phyloP scores from a whole-genome alignment of 2,329 filamentous ascomycete genomes.

The Verticillium zaregamsianum region DNA sequence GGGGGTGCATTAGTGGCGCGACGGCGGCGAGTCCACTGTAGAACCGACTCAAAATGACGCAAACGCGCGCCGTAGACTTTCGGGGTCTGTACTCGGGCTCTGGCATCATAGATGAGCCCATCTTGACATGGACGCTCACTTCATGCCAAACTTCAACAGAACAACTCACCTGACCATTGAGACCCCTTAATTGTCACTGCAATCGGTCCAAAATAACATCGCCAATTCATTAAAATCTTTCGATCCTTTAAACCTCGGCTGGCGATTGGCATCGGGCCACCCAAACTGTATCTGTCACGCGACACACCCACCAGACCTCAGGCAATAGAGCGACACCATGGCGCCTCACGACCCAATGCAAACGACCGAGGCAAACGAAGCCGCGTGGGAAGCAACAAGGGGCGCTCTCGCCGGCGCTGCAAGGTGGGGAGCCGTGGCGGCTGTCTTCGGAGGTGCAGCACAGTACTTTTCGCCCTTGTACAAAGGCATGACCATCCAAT shows the following conservation, averaged over 20 bases:
- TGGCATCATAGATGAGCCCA: constrained; percentile 3
- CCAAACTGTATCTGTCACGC: neutral
- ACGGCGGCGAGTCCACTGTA: neutral
- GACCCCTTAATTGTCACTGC: neutral
- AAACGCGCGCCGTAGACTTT: neutral
- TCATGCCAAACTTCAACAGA: neutral
- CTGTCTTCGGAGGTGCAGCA: constrained; percentile 57
- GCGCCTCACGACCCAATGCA: constrained; percentile 53
- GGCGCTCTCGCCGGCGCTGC: constrained; percentile 64
- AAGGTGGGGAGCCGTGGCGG: constrained; percentile 69
- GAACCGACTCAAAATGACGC: neutral
- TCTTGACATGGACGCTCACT: neutral
- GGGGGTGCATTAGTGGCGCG: neutral
- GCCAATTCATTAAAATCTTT: too few relatives aligned
- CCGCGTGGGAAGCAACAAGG: constrained; percentile 66
- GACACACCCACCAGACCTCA: neutral
- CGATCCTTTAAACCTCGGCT: neutral
- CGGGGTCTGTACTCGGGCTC: neutral
- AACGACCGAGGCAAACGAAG: constrained; percentile 63
- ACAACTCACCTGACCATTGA: neutral
- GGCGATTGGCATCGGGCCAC: neutral
- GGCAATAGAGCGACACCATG: constrained; percentile 25
- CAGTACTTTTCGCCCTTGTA: constrained; percentile 68
- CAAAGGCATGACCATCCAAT: constrained; percentile 67
- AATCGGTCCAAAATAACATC: too few relatives aligned